These are phyloP conservation scores for Ceratocystis diversiconidia DNA, from an alignment of 2,329 filamentous ascomycete species.

Conservation along the genomic window DNA sequence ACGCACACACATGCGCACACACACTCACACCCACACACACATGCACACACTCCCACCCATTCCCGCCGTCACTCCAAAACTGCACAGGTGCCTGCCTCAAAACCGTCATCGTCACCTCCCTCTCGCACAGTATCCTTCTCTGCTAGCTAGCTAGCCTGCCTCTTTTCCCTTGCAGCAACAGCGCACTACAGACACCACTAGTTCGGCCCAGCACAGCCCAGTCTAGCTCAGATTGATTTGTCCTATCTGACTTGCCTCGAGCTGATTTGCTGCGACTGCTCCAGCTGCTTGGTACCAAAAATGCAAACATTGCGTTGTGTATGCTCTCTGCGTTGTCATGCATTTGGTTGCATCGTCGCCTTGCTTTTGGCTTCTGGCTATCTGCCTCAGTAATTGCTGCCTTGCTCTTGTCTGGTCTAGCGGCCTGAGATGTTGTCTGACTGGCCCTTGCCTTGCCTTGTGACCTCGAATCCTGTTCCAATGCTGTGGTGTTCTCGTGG, in stretches of 20 bases:
- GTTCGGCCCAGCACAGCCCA: background rate
- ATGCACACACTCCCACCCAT: background rate
- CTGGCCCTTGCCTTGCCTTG: too few species aligned
- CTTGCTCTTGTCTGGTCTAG: too few species aligned
- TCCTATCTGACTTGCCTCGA: background rate
- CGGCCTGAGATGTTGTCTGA: too few species aligned
- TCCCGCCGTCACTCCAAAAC: slow-evolving; percentile 16
- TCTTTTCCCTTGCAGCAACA: too few species aligned
- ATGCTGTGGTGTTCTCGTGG: too few species aligned
- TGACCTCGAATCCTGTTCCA: too few species aligned
- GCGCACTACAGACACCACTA: background rate
- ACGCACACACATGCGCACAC: background rate
- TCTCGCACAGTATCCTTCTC: background rate
- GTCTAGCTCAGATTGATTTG: background rate
- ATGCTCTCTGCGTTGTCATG: background rate
- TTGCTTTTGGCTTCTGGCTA: too few species aligned
- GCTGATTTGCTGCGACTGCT: background rate
- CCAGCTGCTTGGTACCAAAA: background rate
- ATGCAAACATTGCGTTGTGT: background rate
- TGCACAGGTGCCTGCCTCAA: slow-evolving; percentile 9
- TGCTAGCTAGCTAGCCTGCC: too few species aligned
- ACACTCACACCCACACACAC: background rate
- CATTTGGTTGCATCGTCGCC: background rate
- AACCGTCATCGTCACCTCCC: background rate
- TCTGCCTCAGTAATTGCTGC: too few species aligned